phyloP scores from a whole-genome alignment of 768 basidiomycete species.

The Trametes gibbosa region DNA sequence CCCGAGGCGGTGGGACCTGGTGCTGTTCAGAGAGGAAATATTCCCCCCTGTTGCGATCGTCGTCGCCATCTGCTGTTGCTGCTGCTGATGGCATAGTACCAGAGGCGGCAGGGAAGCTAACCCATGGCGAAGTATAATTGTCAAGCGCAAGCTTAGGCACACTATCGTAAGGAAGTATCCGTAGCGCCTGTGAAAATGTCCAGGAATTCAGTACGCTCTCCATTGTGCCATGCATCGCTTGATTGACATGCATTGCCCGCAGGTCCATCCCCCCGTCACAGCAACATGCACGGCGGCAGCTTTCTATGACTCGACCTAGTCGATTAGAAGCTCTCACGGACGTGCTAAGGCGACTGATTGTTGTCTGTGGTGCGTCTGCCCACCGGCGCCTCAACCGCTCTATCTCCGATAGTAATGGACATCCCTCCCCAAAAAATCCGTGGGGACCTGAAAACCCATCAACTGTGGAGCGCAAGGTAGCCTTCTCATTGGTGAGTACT shows the following conservation, averaged over 20 bases:
- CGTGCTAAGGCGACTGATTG: neutral
- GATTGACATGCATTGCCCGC: no score
- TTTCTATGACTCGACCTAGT: no score
- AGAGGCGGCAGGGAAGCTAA: no score
- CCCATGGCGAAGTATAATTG: no score
- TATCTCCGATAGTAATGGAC: conserved; percentile 1
- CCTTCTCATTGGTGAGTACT: neutral
- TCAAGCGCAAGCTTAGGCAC: no score
- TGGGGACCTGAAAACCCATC: neutral
- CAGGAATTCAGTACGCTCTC: no score
- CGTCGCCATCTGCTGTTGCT: neutral
- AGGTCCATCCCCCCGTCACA: no score
- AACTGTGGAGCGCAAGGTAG: neutral
- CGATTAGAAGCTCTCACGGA: neutral
- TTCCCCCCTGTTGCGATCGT: neutral
- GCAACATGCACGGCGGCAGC: no score
- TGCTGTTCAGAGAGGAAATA: neutral
- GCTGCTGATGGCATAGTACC: no score
- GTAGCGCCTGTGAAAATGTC: no score
- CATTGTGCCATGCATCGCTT: no score
- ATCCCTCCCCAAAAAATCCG: neutral
- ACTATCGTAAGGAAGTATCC: no score
- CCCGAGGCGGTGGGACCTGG: neutral
- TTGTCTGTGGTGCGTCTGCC: neutral
- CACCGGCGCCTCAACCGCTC: neutral